Percentiles rank a stretch among this genome's conserved stretches.
Conservation (phyloP, 345 rosid species). For the Mallotus nudiflorus region DNA sequence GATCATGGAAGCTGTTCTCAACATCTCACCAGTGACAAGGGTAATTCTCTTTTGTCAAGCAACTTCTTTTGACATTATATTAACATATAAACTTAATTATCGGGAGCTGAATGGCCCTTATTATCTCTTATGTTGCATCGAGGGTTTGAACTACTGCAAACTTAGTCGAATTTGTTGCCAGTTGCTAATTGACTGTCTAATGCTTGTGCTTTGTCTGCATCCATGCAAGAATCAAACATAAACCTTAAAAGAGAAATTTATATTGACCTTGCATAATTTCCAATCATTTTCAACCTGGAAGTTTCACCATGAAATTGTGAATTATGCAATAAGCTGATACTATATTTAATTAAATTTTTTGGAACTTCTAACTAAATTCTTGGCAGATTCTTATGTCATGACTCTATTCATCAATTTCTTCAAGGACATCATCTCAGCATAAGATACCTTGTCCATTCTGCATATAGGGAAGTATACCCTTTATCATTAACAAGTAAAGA, state of each 20-base stretch:
- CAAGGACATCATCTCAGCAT: not conserved
- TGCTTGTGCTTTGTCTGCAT: not conserved
- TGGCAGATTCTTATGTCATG: too few relatives aligned
- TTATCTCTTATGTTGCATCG: not conserved
- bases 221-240: not conserved
- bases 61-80: not conserved
- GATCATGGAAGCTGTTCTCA: slow-evolving; percentile 56
- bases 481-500: not conserved
- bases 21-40: slow-evolving; percentile 50
- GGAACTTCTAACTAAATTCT: too few relatives aligned
- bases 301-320: not conserved
- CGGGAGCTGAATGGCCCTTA: slow-evolving; percentile 5
- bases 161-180: not conserved
- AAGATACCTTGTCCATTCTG: not conserved
- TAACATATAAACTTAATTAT: not conserved
- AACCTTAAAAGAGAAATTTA: not conserved
- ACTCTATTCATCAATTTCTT: not conserved
- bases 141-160: not conserved
- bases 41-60: slow-evolving; percentile 35
- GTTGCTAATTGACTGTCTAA: not conserved
- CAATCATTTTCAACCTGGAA: not conserved
- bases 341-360: too few relatives aligned
- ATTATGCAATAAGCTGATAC: too few relatives aligned
- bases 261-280: not conserved
- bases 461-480: not conserved